Evolutionary conservation across 179 eudicot genomes (phyloP).

Genomic region (Gypsophila paniculata): DNA sequence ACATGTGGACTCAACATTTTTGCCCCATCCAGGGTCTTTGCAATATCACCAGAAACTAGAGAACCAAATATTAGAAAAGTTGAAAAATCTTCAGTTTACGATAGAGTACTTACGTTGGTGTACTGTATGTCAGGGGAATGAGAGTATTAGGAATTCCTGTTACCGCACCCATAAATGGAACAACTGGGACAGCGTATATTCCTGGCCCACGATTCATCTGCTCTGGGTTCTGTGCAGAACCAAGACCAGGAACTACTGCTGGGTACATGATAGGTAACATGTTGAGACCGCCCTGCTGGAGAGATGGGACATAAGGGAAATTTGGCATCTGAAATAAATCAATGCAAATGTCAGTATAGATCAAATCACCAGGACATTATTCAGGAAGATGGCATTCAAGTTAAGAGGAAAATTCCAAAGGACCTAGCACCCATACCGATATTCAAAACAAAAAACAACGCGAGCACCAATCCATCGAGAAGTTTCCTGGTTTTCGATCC

Average conservation of each 20-base stretch:
- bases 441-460: not conserved
- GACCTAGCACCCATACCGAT: not conserved
- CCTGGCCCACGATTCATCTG: conserved; percentile 76
- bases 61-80: not conserved
- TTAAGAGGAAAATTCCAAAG: not conserved
- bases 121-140: conserved; percentile 81
- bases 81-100: not conserved
- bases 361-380: not conserved
- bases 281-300: conserved; percentile 49
- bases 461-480: not conserved
- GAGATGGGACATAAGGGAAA: conserved; percentile 32
- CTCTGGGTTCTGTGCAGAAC: conserved; percentile 56
- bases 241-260: conserved; percentile 52
- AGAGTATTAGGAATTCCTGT: conserved; percentile 71
- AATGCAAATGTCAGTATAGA: conserved; percentile 9
- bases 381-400: not conserved
- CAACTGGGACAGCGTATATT: conserved; percentile 77
- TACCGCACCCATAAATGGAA: conserved; percentile 54
- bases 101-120: conserved; percentile 67
- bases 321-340: conserved; percentile 42
- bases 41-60: not conserved
- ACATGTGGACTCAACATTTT: too few species aligned
- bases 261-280: conserved; percentile 80
- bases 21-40: not conserved
- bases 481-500: not conserved